Evolutionary conservation across 495 filamentous ascomycete species (phyloP), one percentile per base, ranked within the genome.

Genomic region (Parmelia sp.): DNA sequence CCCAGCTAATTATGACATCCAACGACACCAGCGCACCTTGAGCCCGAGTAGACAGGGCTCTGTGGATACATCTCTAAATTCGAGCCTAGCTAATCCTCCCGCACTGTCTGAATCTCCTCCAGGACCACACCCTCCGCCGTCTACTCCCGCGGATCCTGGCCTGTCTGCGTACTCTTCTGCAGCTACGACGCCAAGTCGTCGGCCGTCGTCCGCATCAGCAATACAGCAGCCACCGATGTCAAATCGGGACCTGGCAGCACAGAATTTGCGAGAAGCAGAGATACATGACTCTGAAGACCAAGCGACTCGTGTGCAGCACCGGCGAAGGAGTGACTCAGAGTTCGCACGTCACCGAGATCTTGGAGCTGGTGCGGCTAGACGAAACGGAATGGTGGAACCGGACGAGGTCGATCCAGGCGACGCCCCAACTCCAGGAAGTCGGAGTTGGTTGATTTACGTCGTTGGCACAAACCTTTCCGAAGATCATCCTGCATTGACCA

Each of bases 381-480:
- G 86, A 45, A 87, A 89, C 70, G 86, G 86, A 17, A 82, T 89
- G 25, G 85, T 89, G 57, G 86, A 86, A 66, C 84, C 86, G 19
- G 86, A 88, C 66, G 64, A 65, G n/a, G 84, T 88, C 57, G 86
- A 85, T 63, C 81, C 84, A 19, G 84, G 85, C 63, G 76, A 82
- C 55, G 72, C 79, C 21, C 67, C 79, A 40, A 77, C 82, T 23
- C 73, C 73, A 42, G 73, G 76, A 57, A 79, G 80, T 64, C 78
- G 88, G 70, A 90, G 85, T 71, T 91, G 88, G 88, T 80, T 91
- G 68, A 90, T 91, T 27, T 91, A 91, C 71, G 87, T 91, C 15
- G 85, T 91, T 57, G 88, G 88, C 56, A 88, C 88, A 33, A 89
- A 86, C 63, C 81, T 90, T 36, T 87, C 88, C 6, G 86, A 90